Percentiles rank a stretch among this genome's conserved stretches.
phyloP scores from a whole-genome alignment of 352 stramenopile genomes.

The Phytophthora sp. region DNA sequence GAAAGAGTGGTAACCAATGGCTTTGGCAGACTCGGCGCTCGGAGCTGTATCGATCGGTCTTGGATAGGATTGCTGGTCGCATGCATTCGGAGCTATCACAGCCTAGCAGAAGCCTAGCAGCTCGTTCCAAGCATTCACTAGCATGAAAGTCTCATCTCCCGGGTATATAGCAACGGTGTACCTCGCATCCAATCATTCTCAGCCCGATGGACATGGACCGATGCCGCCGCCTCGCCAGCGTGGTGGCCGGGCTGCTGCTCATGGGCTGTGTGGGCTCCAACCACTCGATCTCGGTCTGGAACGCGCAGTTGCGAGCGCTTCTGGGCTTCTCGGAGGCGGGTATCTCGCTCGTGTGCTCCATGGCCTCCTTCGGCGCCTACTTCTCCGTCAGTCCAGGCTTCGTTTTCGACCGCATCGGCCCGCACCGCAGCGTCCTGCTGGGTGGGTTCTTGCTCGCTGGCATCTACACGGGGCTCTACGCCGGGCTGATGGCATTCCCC shows the following conservation, averaged over 20 bases:
- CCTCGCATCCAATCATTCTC: not conserved
- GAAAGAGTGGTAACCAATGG: no score
- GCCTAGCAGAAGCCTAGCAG: no score
- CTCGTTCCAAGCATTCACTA: no score
- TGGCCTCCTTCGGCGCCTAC: conserved; percentile 82
- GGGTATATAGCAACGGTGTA: no score
- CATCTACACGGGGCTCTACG: conserved; percentile 53
- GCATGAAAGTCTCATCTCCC: no score
- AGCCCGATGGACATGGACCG: conserved; percentile 15
- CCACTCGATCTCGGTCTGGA: conserved; percentile 83
- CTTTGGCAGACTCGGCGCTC: no score
- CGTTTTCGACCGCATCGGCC: conserved; percentile 72
- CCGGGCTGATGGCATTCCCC: conserved; percentile 38
- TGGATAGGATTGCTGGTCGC: no score
- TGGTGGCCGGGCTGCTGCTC: conserved; percentile 57
- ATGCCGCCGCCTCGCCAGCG: conserved; percentile 50
- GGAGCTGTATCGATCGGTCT: no score
- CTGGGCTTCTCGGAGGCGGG: conserved; percentile 73
- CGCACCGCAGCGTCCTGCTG: conserved; percentile 61
- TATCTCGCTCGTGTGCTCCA: conserved; percentile 80
- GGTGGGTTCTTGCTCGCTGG: conserved; percentile 41
- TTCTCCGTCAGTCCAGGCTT: conserved; percentile 72
- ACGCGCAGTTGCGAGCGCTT: conserved; percentile 62
- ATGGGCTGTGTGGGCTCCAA: conserved; percentile 72
- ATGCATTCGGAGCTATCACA: no score